Evolutionary conservation across 495 filamentous ascomycete genomes (phyloP).

Genomic region (Hyaloscypha variabilis): DNA sequence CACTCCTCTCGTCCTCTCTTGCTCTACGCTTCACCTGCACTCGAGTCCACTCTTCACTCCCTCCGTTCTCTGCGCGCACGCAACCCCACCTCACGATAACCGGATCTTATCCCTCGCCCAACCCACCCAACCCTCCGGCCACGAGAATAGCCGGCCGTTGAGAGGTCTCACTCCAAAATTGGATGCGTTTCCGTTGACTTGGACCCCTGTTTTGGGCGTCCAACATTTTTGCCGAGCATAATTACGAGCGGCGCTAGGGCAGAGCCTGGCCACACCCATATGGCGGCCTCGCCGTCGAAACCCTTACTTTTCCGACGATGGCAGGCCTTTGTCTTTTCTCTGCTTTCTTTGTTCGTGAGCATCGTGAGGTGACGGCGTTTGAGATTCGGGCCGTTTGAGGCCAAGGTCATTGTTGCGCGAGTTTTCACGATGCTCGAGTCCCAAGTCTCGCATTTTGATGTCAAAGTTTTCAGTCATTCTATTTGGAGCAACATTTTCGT

Average conservation of each 20-base stretch:
- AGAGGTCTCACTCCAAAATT: neutral
- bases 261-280: neutral
- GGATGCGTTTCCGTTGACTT: neutral
- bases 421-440: neutral
- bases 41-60: neutral
- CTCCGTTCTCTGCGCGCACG: neutral
- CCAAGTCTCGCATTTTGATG: neutral
- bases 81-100: neutral
- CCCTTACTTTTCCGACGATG: neutral
- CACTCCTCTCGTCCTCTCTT: neutral
- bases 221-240: slow-evolving; percentile 1
- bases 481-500: neutral
- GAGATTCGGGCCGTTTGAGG: neutral
- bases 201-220: neutral
- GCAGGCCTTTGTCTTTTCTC: neutral
- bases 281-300: neutral
- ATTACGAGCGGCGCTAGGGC: neutral
- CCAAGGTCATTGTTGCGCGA: neutral
- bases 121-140: neutral
- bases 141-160: neutral
- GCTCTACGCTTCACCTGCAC: neutral
- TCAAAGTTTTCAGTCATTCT: neutral
- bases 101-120: neutral
- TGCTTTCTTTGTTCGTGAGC: neutral
- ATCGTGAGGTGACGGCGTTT: neutral